phyloP scores from a whole-genome alignment of 2,329 filamentous ascomycete species.

The Amauroascus niger region DNA sequence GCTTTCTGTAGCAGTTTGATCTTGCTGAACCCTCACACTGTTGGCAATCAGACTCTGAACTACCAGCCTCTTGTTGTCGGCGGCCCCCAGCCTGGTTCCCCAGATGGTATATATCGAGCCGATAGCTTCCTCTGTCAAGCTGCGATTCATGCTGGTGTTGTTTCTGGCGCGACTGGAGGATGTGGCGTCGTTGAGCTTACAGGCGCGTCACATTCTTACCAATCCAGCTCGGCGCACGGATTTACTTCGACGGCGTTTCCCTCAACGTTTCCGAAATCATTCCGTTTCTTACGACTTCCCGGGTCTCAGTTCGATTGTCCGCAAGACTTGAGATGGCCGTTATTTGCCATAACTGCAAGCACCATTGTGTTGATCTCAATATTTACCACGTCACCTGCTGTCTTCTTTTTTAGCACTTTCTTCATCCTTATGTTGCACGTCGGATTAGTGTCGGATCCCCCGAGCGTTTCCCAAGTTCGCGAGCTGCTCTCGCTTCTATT shows the following conservation, averaged over 20 bases:
- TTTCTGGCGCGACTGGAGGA: slow-evolving; percentile 59
- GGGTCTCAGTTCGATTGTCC: slow-evolving; percentile 51
- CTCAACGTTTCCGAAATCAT: slow-evolving; percentile 82
- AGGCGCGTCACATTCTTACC: slow-evolving; percentile 57
- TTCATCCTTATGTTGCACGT: slow-evolving; percentile 80
- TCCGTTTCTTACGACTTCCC: slow-evolving; percentile 58
- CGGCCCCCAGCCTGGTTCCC: slow-evolving; percentile 33
- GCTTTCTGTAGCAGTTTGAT: slow-evolving; percentile 42
- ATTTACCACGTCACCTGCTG: slow-evolving; percentile 64
- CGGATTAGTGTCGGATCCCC: slow-evolving; percentile 80
- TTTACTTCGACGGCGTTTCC: slow-evolving; percentile 71
- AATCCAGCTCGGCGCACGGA: slow-evolving; percentile 57
- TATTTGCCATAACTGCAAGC: slow-evolving; percentile 69
- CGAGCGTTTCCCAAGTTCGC: slow-evolving; percentile 56
- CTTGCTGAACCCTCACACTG: slow-evolving; percentile 42
- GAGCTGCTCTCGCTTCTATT: slow-evolving; percentile 66
- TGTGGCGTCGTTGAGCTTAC: slow-evolving; percentile 71
- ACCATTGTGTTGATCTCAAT: slow-evolving; percentile 71
- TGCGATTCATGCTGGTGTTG: slow-evolving; percentile 72
- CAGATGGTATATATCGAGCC: slow-evolving; percentile 62
- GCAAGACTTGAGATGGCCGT: slow-evolving; percentile 70
- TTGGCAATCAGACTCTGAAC: slow-evolving; percentile 44
- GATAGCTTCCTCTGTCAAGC: slow-evolving; percentile 82
- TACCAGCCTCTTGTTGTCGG: slow-evolving; percentile 46
- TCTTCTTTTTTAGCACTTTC: slow-evolving; percentile 81